Percentiles rank a stretch among this genome's conserved stretches.
Evolutionary conservation across 495 filamentous ascomycete genomes (phyloP).

Genomic region (Hypoxylon subgilvum): DNA sequence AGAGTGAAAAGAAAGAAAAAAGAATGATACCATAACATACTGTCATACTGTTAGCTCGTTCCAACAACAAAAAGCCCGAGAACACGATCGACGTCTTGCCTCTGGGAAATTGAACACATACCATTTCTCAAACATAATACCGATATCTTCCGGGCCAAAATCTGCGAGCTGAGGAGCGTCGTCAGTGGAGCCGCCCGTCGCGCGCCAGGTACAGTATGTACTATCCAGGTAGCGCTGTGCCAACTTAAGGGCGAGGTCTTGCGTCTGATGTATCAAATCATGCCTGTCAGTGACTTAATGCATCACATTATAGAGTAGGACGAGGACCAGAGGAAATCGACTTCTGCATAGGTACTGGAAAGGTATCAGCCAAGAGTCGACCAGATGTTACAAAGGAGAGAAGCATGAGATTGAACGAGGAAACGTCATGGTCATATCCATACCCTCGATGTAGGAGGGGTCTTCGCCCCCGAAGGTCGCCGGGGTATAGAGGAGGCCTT

Average conservation of each 20-base stretch:
- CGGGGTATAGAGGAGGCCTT: conserved; percentile 54
- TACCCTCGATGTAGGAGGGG: conserved; percentile 49
- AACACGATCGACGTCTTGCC: too few relatives aligned
- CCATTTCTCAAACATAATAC: conserved; percentile 60
- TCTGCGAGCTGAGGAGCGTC: conserved; percentile 51
- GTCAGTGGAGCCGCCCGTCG: conserved; percentile 55
- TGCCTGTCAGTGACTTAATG: too few relatives aligned
- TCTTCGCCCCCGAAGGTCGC: conserved; percentile 53
- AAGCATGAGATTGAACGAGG: too few relatives aligned
- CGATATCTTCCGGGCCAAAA: conserved; percentile 40
- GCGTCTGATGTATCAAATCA: too few relatives aligned
- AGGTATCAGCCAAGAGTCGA: too few relatives aligned
- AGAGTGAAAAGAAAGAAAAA: background rate
- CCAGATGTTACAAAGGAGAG: too few relatives aligned
- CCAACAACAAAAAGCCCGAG: background rate
- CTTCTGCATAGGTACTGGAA: too few relatives aligned
- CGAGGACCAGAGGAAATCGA: too few relatives aligned
- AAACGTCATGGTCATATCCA: too few relatives aligned
- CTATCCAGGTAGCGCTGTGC: conserved; percentile 58
- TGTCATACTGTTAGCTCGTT: conserved; percentile 21
- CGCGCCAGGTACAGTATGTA: conserved; percentile 59
- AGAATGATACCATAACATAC: too few relatives aligned
- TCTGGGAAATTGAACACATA: conserved; percentile 5
- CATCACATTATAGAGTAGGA: too few relatives aligned
- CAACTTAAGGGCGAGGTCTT: conserved; percentile 48